Conservation (phyloP, 2,329 filamentous ascomycete genomes). For the Ophiostoma sp. region DNA sequence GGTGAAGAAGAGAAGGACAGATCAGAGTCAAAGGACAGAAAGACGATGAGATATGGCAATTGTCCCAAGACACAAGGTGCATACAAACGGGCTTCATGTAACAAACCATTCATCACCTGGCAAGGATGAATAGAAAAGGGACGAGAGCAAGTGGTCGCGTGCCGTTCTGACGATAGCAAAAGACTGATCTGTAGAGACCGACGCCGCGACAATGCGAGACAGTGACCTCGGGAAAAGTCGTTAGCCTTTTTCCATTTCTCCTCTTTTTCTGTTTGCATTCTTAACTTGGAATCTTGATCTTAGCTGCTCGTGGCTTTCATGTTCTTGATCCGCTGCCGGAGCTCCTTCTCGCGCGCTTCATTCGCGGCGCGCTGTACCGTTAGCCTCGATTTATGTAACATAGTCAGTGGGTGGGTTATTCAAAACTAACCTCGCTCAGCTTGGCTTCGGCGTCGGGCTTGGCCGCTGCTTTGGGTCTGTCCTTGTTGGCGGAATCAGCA, state of each 20-base stretch:
- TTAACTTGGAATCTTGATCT: not conserved
- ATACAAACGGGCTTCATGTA: slow-evolving; percentile 4
- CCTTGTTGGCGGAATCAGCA: slow-evolving; percentile 52
- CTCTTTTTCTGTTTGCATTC: not conserved
- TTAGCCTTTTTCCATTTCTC: slow-evolving; percentile 12
- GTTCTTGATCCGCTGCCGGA: slow-evolving; percentile 51
- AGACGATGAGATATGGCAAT: not conserved
- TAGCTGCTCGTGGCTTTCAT: slow-evolving; percentile 27
- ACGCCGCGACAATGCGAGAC: not conserved
- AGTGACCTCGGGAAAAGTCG: slow-evolving; percentile 4
- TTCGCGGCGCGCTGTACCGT: slow-evolving; percentile 39
- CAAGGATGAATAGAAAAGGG: not conserved
- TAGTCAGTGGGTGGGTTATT: too few relatives aligned
- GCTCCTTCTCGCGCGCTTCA: slow-evolving; percentile 45
- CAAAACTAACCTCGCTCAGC: not conserved
- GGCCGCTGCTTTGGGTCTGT: slow-evolving; percentile 33
- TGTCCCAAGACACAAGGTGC: not conserved
- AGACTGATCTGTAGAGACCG: too few relatives aligned
- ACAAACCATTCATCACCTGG: slow-evolving; percentile 10
- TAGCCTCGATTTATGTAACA: not conserved
- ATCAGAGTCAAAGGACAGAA: not conserved
- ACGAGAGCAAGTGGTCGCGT: not conserved
- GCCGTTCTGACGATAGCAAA: not conserved
- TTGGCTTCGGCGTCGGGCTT: slow-evolving; percentile 19
- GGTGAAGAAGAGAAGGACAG: not conserved